Conservation (phyloP, 2,329 filamentous ascomycete genomes). For the Cercospora zeae-maydis region DNA sequence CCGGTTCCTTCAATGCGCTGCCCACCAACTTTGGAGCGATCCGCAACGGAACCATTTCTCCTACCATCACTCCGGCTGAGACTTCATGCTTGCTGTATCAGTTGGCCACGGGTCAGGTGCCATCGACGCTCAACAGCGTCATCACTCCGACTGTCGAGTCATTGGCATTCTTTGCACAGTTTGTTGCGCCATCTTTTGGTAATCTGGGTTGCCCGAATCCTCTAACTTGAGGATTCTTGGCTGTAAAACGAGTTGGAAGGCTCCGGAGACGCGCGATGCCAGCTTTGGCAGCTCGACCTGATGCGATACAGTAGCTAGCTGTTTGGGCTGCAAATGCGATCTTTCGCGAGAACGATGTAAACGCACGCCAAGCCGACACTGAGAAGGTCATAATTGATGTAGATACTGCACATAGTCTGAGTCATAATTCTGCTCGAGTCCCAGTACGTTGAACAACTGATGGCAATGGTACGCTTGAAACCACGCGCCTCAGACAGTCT, state of each 20-base stretch:
- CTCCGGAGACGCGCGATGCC: background rate
- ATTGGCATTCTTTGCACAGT: slow-evolving; percentile 33
- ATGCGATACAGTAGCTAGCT: background rate
- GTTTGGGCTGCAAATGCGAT: background rate
- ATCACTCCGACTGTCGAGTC: slow-evolving; percentile 39
- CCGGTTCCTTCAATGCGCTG: slow-evolving; percentile 31
- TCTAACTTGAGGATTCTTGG: background rate
- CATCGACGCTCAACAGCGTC: slow-evolving; percentile 38
- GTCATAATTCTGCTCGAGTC: background rate
- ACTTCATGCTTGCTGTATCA: slow-evolving; percentile 44
- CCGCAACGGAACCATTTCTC: slow-evolving; percentile 37
- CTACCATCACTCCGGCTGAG: slow-evolving; percentile 32
- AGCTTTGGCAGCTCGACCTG: background rate
- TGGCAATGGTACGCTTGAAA: background rate
- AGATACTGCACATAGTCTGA: background rate
- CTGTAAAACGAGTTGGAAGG: background rate
- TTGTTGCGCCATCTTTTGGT: slow-evolving; percentile 33
- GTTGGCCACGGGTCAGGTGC: slow-evolving; percentile 39
- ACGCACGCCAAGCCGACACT: too few species aligned
- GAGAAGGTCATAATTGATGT: too few species aligned
- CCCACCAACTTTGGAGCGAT: slow-evolving; percentile 38
- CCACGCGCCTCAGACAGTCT: background rate
- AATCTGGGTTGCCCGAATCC: slow-evolving; percentile 39
- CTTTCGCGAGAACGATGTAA: background rate
- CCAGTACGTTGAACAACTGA: background rate